Base-by-base conservation (phyloP, 140 eudicot species). In the Bidens hawaiensis region DNA sequence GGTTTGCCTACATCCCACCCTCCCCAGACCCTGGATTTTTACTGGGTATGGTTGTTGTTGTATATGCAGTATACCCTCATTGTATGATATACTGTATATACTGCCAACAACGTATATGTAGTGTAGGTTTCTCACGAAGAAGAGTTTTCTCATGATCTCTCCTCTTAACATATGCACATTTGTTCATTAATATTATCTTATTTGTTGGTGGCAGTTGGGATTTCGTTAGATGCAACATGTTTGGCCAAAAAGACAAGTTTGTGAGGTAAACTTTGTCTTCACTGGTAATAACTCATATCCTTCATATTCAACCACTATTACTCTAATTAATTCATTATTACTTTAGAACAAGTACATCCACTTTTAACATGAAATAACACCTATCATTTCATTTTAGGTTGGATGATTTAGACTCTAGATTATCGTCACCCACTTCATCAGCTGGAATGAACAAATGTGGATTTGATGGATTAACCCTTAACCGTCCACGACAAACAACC, bases 241-340 rank as follows among this genome's bases (percentile, higher is more conserved):
- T 83, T 68, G 85, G 83, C 53, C 85, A 79, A 67, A 70, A 72
- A 40, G 80, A 78, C 41, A 80, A 84, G 72, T 84, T 83, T 71
- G 74, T 72, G 63, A 76, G 86, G 86, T 75, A 79, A 59, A n/a
- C 19, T 48, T 64, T 28, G 28, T 55, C 41, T 12, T 18, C 45
- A 23, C 34, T 19, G 14, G 9, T 13, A 22, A 55, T 28, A 7
- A 43, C 33, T 42, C 68, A 62, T 25, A 43, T 24, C 7, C 41
- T 22, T 42, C 56, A 25, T 27, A 47, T 27, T 46, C 38, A 6
- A 26, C 13, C 14, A 26, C 13, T 53, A 25, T 24, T 25, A 36
- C 21, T 64, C 19, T 49, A 6, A 19, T 64, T 46, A n/a, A 30
- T 49, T 34, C 21, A 53, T 50, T 31, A 30, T 51, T 65, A 23